Conservation (phyloP, 805 yeast species). For the Komagataella pastoris region DNA sequence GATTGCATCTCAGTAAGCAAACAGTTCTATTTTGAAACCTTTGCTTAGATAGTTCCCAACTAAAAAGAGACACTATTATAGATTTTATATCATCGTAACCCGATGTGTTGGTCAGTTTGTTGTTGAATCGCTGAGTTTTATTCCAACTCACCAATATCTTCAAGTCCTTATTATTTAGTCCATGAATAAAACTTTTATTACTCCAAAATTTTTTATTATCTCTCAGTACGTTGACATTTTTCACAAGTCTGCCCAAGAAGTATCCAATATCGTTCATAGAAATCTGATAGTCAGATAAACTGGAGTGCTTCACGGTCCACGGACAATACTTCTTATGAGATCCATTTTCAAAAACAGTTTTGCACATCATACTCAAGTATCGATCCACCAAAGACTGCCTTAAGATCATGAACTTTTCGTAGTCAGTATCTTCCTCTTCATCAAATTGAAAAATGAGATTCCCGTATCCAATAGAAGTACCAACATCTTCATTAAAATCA, state of each 20-base stretch:
- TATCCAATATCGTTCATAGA: constrained; percentile 13
- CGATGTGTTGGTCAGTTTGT: constrained; percentile 2
- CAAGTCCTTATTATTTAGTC: constrained; percentile 1
- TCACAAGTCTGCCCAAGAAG: constrained; percentile 8
- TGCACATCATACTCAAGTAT: constrained; percentile 10
- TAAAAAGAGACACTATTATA: constrained; percentile 15
- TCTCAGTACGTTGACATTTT: constrained; percentile 6
- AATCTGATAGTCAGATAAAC: constrained; percentile 13
- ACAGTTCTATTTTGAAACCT: constrained; percentile 12
- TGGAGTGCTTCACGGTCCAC: constrained; percentile 5
- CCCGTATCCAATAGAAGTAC: constrained; percentile 1
- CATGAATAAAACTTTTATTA: constrained; percentile 3
- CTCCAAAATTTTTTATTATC: constrained; percentile 3
- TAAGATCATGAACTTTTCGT: constrained; percentile 5
- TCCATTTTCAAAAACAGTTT: constrained; percentile 16
- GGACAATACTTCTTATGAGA: constrained; percentile 9
- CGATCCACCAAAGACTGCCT: constrained; percentile 12
- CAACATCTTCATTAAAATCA: constrained; percentile 2
- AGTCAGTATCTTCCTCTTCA: constrained; percentile 8
- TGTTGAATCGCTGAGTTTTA: constrained; percentile 4
- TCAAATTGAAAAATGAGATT: constrained; percentile 8
- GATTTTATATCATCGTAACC: constrained; percentile 2
- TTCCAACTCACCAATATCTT: constrained; percentile 4
- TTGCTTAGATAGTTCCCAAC: constrained; percentile 22
- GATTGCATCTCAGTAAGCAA: constrained; percentile 16